phyloP scores from a whole-genome alignment of 1,284 basidiomycete genomes.

The Tylopilus sp. region DNA sequence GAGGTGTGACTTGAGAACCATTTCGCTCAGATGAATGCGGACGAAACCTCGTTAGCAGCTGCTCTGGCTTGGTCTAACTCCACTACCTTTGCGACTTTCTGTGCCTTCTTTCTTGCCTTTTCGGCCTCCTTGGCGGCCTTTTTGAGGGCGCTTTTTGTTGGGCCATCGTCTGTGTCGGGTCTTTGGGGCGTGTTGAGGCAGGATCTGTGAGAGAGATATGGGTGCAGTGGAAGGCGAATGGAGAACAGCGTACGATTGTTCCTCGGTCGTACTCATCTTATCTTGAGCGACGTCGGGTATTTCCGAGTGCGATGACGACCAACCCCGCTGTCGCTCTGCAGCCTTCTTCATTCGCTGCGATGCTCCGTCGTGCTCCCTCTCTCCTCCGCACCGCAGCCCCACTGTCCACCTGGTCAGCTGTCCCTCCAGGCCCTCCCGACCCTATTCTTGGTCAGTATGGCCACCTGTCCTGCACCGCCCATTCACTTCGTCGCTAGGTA shows the following conservation, averaged over 20 bases:
- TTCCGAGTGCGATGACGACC: conserved; percentile 11
- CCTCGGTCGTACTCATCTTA: conserved; percentile 28
- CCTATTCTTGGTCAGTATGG: conserved; percentile 76
- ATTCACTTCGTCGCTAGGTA: conserved; percentile 44
- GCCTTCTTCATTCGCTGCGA: conserved; percentile 25
- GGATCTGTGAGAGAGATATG: neutral
- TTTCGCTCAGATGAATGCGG: conserved; percentile 2
- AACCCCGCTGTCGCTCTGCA: neutral
- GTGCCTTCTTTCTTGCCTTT: conserved; percentile 88
- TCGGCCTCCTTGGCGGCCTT: conserved; percentile 91
- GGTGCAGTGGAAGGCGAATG: neutral
- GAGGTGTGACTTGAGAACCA: conserved; percentile 7
- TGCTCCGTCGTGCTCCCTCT: conserved; percentile 48
- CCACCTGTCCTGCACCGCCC: neutral
- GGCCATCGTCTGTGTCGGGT: conserved; percentile 41
- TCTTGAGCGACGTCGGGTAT: conserved; percentile 18
- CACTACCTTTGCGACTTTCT: conserved; percentile 70
- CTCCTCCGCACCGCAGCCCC: conserved; percentile 38
- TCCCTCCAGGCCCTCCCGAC: conserved; percentile 88
- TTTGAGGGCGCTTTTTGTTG: conserved; percentile 90
- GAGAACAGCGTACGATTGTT: conserved; percentile 11
- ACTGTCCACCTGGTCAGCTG: conserved; percentile 78
- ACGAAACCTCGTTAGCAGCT: conserved; percentile 61
- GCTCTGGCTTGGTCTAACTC: conserved; percentile 71
- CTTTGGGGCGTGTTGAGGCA: conserved; percentile 14